Evolutionary conservation across 169 alveolate genomes (phyloP), one percentile per base, ranked within the genome.

Genomic region (Eimeria necatrix): DNA sequence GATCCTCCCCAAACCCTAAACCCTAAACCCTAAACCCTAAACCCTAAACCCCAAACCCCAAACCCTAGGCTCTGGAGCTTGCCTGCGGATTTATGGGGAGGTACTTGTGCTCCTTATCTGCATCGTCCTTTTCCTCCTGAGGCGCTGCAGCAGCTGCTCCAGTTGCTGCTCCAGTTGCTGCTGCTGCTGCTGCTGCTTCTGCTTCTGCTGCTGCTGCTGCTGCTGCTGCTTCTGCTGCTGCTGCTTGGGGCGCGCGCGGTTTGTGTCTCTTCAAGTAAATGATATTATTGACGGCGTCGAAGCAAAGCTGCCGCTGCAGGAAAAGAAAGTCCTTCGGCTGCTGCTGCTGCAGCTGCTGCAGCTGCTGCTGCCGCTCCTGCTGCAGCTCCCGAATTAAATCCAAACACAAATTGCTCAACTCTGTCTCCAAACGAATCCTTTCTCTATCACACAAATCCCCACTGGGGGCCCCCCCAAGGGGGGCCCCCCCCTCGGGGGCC

Each of bases 181-280:
- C n/a, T n/a, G n/a, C n/a, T n/a, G n/a, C n/a, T n/a, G n/a, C n/a
- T n/a, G n/a, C n/a, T n/a, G n/a, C n/a, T n/a, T n/a, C n/a, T n/a
- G n/a, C n/a, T n/a, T n/a, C n/a, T n/a, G n/a, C n/a, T n/a, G n/a
- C n/a, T n/a, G n/a, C n/a, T n/a, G n/a, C n/a, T n/a, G n/a, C n/a
- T n/a, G n/a, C n/a, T n/a, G n/a, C n/a, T n/a, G n/a, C n/a, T n/a
- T n/a, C n/a, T n/a, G n/a, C n/a, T n/a, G n/a, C n/a, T n/a, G n/a
- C n/a, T n/a, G n/a, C n/a, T n/a, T n/a, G n/a, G n/a, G n/a, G n/a
- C n/a, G 64, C 64, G 22, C 60, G 91, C 8, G 91, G 91, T 24
- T 84, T 84, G 24, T 24, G 52, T 68, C 56, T 84, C 26, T 84
- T 84, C 59, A 84, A 32, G 49, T 84, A 84, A 41, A 84, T 76